phyloP scores from a whole-genome alignment of 805 yeast species.

The Saccharomycopsis synnaedendra region DNA sequence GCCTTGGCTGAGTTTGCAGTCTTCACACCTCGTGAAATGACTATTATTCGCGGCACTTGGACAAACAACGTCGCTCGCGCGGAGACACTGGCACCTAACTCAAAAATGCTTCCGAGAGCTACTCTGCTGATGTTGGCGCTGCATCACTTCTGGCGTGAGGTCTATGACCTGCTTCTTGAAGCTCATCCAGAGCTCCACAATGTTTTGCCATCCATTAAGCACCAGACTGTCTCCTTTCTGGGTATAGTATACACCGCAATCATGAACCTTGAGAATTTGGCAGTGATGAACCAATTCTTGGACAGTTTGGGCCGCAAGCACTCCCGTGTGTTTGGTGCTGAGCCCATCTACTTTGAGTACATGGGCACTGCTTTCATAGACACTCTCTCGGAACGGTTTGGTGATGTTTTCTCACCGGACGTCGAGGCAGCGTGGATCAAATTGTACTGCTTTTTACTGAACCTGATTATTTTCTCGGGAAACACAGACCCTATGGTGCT shows the following conservation, averaged over 20 bases:
- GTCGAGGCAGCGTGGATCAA: constrained; percentile 19
- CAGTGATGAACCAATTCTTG: constrained; percentile 36
- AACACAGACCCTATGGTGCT: constrained; percentile 1
- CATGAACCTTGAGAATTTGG: constrained; percentile 37
- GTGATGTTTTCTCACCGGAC: constrained; percentile 12
- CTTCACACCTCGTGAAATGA: constrained; percentile 9
- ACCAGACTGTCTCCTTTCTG: constrained; percentile 51
- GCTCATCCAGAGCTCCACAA: constrained; percentile 35
- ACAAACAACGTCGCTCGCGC: constrained; percentile 7
- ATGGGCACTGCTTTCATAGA: constrained; percentile 51
- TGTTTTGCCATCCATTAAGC: constrained; percentile 42
- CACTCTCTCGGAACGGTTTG: constrained; percentile 42
- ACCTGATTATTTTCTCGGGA: constrained; percentile 15
- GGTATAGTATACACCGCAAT: constrained; percentile 46
- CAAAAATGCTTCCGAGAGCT: constrained; percentile 4
- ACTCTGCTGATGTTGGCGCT: constrained; percentile 24
- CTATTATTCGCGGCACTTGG: constrained; percentile 13
- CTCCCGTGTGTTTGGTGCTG: constrained; percentile 42
- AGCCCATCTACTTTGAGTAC: constrained; percentile 38
- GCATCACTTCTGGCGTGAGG: constrained; percentile 41
- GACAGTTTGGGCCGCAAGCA: constrained; percentile 43
- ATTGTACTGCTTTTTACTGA: constrained; percentile 21
- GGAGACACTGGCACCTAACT: constrained; percentile 1
- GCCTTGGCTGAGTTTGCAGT: background rate
- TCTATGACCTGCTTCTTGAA: constrained; percentile 38